phyloP scores from a whole-genome alignment of 2,329 filamentous ascomycete genomes.

The Curvularia eragrostidis region DNA sequence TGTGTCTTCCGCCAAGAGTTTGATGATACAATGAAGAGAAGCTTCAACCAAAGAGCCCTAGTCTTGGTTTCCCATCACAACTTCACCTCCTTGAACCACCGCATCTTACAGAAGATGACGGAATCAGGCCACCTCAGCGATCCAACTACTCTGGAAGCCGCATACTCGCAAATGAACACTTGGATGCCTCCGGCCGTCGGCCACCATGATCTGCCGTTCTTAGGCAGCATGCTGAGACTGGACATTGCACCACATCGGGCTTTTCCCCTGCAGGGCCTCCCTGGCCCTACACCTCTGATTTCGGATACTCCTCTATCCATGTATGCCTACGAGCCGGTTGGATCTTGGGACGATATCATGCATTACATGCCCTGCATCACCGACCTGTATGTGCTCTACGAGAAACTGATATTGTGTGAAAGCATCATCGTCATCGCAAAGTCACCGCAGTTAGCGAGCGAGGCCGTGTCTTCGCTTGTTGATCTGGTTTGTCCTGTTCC shows the following conservation, averaged over 20 bases:
- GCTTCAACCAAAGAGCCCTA: constrained; percentile 52
- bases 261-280: constrained; percentile 51
- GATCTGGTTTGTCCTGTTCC: constrained; percentile 52
- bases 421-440: constrained; percentile 51
- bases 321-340: constrained; percentile 51
- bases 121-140: constrained; percentile 48
- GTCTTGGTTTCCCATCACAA: constrained; percentile 52
- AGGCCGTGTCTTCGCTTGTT: constrained; percentile 49
- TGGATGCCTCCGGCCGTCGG: constrained; percentile 49
- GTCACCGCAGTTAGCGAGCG: constrained; percentile 51
- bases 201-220: constrained; percentile 49
- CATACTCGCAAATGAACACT: constrained; percentile 45
- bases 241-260: constrained; percentile 52
- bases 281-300: constrained; percentile 38
- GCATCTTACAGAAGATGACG: constrained; percentile 48
- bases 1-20: constrained; percentile 53
- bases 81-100: constrained; percentile 48
- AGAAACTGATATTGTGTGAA: constrained; percentile 52
- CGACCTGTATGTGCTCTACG: constrained; percentile 51
- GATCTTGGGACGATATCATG: constrained; percentile 50
- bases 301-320: constrained; percentile 44
- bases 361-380: constrained; percentile 51
- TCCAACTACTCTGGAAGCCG: constrained; percentile 48
- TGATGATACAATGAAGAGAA: constrained; percentile 51
- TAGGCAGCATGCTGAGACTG: constrained; percentile 47